Conservation (phyloP, 1,284 basidiomycete genomes). For the Fomitiporia mediterranea region DNA sequence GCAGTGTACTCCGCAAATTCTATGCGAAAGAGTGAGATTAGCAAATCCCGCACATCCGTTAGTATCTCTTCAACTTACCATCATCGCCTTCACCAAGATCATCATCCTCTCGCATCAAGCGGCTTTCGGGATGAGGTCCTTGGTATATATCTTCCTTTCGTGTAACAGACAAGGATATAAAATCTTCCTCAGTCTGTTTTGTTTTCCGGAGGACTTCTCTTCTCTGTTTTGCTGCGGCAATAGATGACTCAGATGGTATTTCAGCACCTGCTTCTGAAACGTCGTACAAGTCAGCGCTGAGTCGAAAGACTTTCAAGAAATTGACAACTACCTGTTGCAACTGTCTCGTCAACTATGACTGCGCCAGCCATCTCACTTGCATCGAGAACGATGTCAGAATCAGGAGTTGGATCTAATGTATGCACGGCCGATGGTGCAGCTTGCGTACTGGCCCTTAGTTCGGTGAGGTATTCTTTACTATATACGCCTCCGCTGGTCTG, state of each 20-base stretch:
- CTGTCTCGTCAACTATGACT: constrained; percentile 22
- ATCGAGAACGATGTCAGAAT: constrained; percentile 52
- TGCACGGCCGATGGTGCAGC: constrained; percentile 45
- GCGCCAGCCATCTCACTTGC: constrained; percentile 38
- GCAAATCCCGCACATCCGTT: no score
- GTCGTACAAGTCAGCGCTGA: not conserved
- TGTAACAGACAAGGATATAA: constrained; percentile 75
- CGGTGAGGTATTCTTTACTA: constrained; percentile 71
- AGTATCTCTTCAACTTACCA: constrained; percentile 43
- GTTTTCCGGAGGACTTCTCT: constrained; percentile 57
- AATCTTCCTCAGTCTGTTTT: constrained; percentile 45
- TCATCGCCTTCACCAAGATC: constrained; percentile 92
- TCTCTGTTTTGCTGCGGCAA: constrained; percentile 75
- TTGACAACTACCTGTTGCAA: constrained; percentile 4
- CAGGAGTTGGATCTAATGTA: constrained; percentile 35
- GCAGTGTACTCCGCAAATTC: constrained; percentile 90
- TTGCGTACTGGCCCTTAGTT: constrained; percentile 80
- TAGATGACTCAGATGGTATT: constrained; percentile 75
- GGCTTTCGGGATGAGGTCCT: constrained; percentile 87
- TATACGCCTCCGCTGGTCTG: constrained; percentile 56
- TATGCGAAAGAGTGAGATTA: constrained; percentile 33
- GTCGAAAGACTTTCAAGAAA: constrained; percentile 8
- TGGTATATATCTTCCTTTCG: constrained; percentile 46
- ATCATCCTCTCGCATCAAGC: constrained; percentile 88
- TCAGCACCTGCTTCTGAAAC: constrained; percentile 34